Evolutionary conservation across 2,329 filamentous ascomycete genomes (phyloP).

Genomic region (Pseudocercospora eumusae): DNA sequence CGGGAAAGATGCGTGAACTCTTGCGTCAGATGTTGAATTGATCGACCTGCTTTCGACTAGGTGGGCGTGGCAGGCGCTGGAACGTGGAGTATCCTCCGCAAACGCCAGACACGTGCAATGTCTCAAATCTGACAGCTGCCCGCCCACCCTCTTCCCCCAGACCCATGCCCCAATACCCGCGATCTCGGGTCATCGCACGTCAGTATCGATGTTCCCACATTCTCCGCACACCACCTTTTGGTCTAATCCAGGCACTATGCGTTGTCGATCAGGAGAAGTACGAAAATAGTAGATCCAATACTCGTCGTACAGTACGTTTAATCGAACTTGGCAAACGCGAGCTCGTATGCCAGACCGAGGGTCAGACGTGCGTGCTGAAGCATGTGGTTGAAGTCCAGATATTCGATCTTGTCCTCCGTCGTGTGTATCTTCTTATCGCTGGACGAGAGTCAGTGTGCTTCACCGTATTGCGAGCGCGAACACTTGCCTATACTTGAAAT

Average conservation of each 20-base stretch:
- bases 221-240: constrained; percentile 11
- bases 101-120: neutral
- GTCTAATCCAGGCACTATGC: constrained; percentile 8
- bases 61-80: neutral
- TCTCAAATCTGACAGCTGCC: constrained; percentile 5
- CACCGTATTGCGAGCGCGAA: neutral
- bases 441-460: neutral
- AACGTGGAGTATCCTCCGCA: neutral
- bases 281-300: neutral
- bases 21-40: neutral
- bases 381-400: constrained; percentile 84
- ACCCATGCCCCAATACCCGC: constrained; percentile 2
- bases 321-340: constrained; percentile 73
- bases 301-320: constrained; percentile 24
- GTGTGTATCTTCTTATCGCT: constrained; percentile 58
- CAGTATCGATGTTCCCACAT: constrained; percentile 2
- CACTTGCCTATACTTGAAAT: constrained; percentile 61
- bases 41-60: neutral
- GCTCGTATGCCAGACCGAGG: constrained; percentile 78
- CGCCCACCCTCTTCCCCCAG: constrained; percentile 3
- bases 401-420: constrained; percentile 69
- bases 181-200: neutral
- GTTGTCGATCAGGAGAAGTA: constrained; percentile 6
- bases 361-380: constrained; percentile 85
- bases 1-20: neutral